phyloP scores from a whole-genome alignment of 2,329 filamentous ascomycete species.

The Ploettnerulaceae sp. region DNA sequence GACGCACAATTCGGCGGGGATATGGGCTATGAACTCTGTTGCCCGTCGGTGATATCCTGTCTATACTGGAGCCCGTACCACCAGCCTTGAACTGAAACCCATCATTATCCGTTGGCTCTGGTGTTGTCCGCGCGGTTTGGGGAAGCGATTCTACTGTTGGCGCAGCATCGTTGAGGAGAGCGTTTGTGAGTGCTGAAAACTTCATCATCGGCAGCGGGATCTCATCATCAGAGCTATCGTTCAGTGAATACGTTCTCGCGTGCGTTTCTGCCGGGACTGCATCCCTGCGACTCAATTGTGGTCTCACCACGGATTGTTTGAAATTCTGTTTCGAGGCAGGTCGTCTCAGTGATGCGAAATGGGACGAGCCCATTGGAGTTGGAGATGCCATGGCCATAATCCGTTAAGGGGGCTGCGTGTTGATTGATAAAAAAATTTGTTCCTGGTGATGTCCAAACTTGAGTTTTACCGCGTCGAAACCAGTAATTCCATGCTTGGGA shows the following conservation, averaged over 20 bases:
- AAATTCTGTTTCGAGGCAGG: slow-evolving; percentile 50
- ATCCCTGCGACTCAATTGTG: slow-evolving; percentile 29
- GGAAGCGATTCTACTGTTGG: slow-evolving; percentile 28
- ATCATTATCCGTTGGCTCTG: slow-evolving; percentile 16
- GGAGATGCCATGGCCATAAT: slow-evolving; percentile 51
- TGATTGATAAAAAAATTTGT: slow-evolving; percentile 13
- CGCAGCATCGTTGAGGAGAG: slow-evolving; percentile 62
- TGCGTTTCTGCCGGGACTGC: slow-evolving; percentile 18
- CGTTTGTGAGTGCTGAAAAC: slow-evolving; percentile 88
- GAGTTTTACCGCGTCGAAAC: slow-evolving; percentile 19
- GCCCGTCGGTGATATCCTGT: slow-evolving; percentile 9
- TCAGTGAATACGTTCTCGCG: slow-evolving; percentile 48
- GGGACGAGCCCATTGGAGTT: slow-evolving; percentile 47
- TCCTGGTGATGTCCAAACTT: slow-evolving; percentile 14
- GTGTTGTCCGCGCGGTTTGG: slow-evolving; percentile 15
- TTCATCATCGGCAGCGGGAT: slow-evolving; percentile 80
- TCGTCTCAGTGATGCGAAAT: slow-evolving; percentile 45
- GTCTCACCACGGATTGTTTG: slow-evolving; percentile 45
- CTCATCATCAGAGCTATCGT: slow-evolving; percentile 93
- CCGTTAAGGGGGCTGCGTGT: neutral
- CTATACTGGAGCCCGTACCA: slow-evolving; percentile 10
- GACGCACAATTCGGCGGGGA: slow-evolving; percentile 30
- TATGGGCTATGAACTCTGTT: slow-evolving; percentile 27
- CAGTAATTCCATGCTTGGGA: slow-evolving; percentile 26
- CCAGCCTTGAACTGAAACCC: slow-evolving; percentile 20